Evolutionary conservation across 495 filamentous ascomycete species (phyloP), one percentile per base, ranked within the genome.

Genomic region (Acidomyces sp.): DNA sequence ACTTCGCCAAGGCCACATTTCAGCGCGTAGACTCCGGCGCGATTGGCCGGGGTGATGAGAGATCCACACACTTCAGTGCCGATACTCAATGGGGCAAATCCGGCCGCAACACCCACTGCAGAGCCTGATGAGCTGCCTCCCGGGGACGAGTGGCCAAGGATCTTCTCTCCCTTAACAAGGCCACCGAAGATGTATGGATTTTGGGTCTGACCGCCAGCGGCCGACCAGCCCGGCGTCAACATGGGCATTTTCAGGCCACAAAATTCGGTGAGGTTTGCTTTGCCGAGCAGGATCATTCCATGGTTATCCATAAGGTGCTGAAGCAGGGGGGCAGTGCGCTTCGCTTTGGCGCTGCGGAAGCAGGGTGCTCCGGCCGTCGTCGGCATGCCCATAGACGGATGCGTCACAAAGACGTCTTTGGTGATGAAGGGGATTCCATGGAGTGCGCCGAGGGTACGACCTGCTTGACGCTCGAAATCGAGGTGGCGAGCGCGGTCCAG

Each of bases 361-460:
- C 56, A 61, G 36, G 56, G 54, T 11, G 59, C 55, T 15, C 63
- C 63, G 27, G 34, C 50, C 17, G 51, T 60, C 4, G 54, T 60
- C 9, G 37, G 45, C 46, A 62, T 41, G n/a, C 55, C 58, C 2
- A 57, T 48, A 10, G 45, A 17, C 43, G 54, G 48, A 18, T 55
- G 45, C 6, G 57, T 55, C 13, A 49, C 53, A 19, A 62, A 61
- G 36, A 61, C 61, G 30, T 83, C 77, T 34, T 67, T 64, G 16
- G 62, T 6, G 13, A 67, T 47, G 19, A 67, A 55, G 4, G 62
- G 63, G 35, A 66, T 62, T 22, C 63, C 63, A 47, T 66, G 64
- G 16, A 67, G 40, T n/a, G 55, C 51, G 12, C 60, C 46, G 25
- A 60, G 53, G 34, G 49, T 41, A 29, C 56, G 49, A 5, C 57